Base-by-base conservation (phyloP, 2,329 filamentous ascomycete genomes). In the Didymella pomorum region DNA sequence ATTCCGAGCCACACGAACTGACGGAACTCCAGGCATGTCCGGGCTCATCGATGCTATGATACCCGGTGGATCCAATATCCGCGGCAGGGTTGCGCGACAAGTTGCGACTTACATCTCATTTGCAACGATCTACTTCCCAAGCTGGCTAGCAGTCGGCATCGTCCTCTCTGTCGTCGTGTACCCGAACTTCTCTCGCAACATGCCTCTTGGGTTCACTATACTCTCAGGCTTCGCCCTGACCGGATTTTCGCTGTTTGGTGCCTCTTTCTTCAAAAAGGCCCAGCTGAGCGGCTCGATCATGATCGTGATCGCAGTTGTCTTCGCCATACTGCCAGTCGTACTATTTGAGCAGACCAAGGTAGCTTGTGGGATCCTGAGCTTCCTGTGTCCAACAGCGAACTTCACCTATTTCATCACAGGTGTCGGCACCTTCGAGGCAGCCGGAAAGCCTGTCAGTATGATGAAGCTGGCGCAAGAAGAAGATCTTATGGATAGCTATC, bases 1-100 rank as follows among this genome's bases (percentile, higher is more conserved):
- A 11, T 7, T 2, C 7, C 12, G 16, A n/a, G n/a, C 16, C 16
- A 35, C 16, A 35, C 31, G 16, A 35, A 47, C 37, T 58, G 28
- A 58, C 21, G 1, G 2, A 7, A 21, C 12, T 2, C 11, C 9
- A 58, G 55, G 55, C 6, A 71, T 71, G 68, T 64, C 65, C 11
- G 56, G 62, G 2, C 55, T 71, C 3, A 69, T 71, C 37, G 69
- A 71, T 26, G 62, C 68, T 2, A 71, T 71, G 68, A 66, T 71
- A 20, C 65, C 67, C 18, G 68, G 68, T 21, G 67, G 59, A 4
- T 66, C 62, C 14, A 61, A 56, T n/a, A 48, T 62, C 9, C 58
- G 66, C 29, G 67, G 65, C 4, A 51, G 64, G 29, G 1, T 70
- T 4, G 63, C 60, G 3, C 67, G 69, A 16, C 65, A 64, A 44